Conservation (phyloP, 1,139 yeast species). For the Pichia sp. region DNA sequence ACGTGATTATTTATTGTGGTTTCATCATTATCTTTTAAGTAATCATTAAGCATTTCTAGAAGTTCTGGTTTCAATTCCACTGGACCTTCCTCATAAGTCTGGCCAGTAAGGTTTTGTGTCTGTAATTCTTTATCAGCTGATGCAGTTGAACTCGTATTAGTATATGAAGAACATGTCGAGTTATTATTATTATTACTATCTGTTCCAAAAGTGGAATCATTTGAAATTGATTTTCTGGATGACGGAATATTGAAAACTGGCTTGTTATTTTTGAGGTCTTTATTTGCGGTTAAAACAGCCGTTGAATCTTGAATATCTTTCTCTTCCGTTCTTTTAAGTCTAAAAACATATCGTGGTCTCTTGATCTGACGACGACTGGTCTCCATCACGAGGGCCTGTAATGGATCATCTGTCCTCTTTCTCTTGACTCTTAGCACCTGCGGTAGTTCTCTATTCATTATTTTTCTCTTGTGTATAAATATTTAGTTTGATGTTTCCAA, state of each 20-base stretch:
- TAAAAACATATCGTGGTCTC: slow-evolving; percentile 43
- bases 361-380: slow-evolving; percentile 17
- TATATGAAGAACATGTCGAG: too few relatives aligned
- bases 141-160: too few relatives aligned
- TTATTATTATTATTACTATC: neutral
- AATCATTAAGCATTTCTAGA: slow-evolving; percentile 60
- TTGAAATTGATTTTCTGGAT: neutral
- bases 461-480: neutral
- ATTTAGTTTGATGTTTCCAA: too few relatives aligned
- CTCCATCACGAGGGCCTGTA: slow-evolving; percentile 55
- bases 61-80: slow-evolving; percentile 42
- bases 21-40: slow-evolving; percentile 35
- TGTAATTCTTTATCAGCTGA: neutral
- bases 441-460: slow-evolving; percentile 33
- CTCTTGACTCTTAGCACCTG: slow-evolving; percentile 74
- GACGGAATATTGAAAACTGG: slow-evolving; percentile 15
- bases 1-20: slow-evolving; percentile 16
- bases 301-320: slow-evolving; percentile 22
- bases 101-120: neutral
- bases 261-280: slow-evolving; percentile 5
- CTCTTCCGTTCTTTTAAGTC: slow-evolving; percentile 59
- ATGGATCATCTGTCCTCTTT: slow-evolving; percentile 77
- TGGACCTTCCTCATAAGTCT: neutral
- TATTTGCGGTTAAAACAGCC: slow-evolving; percentile 18
- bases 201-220: neutral